Base-by-base conservation (phyloP, 2,329 filamentous ascomycete species). In the Ascochyta lentis region DNA sequence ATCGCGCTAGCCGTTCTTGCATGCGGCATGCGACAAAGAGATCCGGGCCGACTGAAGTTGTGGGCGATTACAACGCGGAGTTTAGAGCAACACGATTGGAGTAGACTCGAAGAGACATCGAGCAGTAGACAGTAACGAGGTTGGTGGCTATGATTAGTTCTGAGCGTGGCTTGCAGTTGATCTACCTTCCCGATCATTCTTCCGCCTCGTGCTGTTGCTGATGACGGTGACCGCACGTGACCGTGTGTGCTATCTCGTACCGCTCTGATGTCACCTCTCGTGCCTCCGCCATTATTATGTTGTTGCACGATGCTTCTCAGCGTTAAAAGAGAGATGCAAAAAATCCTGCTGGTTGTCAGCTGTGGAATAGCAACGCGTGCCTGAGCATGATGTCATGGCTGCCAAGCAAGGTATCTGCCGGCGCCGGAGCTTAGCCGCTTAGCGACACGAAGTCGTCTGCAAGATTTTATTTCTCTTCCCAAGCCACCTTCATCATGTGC, bases 351-450 rank as follows among this genome's bases (percentile, higher is more conserved):
- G 22, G 4, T 22, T 8, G 9, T 31, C 26, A 4, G 19, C 19
- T 19, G 19, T 19, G 19, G 19, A 19, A 19, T 19, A 19, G 19
- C 19, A 19, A 19, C 19, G 19, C 19, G 13, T 7, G 22, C 3
- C 22, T 29, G 15, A 16, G 2, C 3, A 40, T 63, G 60, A 61
- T 55, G 51, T 64, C 60, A 65, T 49, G 6, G 5, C 22, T 10
- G 51, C 56, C 60, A 49, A 61, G 54, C 15, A 38, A 13, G 26
- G 19, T 16, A 47, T 9, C 12, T 44, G 41, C 42, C 41, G 46
- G 40, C 50, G 56, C 43, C 23, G 35, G 6, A 29, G 33, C 46
- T 56, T 47, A 22, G 43, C 47, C 53, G 48, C 7, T 12, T 34
- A 51, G 47, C 53, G 53, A 56, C 42, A 56, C 53, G 15, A 29